Evolutionary conservation across 345 rosid genomes (phyloP).

Genomic region (Pugionium cornutum): DNA sequence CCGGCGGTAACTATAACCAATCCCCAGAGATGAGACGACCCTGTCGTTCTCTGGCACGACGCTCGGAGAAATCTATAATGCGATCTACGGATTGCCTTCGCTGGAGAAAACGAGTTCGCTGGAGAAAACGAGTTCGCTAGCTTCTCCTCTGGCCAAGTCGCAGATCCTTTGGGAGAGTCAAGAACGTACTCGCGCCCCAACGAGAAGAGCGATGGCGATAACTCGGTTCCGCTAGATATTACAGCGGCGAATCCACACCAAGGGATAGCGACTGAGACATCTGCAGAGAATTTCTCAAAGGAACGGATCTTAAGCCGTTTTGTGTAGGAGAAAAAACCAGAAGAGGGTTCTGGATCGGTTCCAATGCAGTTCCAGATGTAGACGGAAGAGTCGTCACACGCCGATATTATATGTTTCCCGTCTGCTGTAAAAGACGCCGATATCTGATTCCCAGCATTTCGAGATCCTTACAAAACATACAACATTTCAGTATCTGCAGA

Average conservation of each 20-base stretch:
- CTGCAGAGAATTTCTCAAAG: conserved; percentile 68
- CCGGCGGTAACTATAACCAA: conserved; percentile 92
- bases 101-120: too few relatives aligned
- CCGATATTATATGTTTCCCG: conserved; percentile 82
- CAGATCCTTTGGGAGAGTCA: conserved; percentile 77
- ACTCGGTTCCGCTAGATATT: conserved; percentile 18
- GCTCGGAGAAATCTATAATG: conserved; percentile 62
- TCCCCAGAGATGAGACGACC: conserved; percentile 78
- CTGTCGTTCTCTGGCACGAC: conserved; percentile 66
- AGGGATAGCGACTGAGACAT: conserved; percentile 77
- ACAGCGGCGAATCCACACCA: conserved; percentile 65
- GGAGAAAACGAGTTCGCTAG: conserved; percentile 55
- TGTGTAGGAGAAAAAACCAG: conserved; percentile 37
- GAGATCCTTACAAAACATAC: conserved; percentile 41
- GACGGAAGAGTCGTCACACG: conserved; percentile 74
- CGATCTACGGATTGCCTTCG: conserved; percentile 58
- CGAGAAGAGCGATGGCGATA: conserved; percentile 47
- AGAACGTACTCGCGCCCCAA: conserved; percentile 60
- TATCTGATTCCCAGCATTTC: conserved; percentile 58
- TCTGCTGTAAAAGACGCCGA: conserved; percentile 70
- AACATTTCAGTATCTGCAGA: conserved; percentile 13
- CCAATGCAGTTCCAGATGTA: conserved; percentile 65
- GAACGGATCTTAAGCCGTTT: conserved; percentile 56
- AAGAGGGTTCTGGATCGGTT: conserved; percentile 5
- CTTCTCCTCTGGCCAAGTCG: conserved; percentile 98